Evolutionary conservation across 2,329 filamentous ascomycete species (phyloP), one percentile per base, ranked within the genome.

Genomic region (Biscogniauxia mediterranea): DNA sequence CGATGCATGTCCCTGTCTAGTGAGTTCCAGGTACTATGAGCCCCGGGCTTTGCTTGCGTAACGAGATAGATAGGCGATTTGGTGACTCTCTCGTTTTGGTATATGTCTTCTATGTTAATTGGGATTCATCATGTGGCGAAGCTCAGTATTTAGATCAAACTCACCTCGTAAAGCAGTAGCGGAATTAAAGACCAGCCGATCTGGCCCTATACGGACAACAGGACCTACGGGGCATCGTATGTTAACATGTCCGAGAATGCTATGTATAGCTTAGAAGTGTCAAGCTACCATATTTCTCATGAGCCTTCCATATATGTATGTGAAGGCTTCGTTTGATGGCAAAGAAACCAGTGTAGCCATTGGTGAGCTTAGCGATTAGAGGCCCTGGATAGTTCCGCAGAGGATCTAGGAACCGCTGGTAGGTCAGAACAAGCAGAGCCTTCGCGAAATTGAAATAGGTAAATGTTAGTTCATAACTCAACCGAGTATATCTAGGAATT

Each of bases 111-210:
- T 5, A 20, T 25, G 54, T 46, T 46, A n/a, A 28, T 28, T 28
- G 5, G 7, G 5, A 38, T 9, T 21, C 32, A 32, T 11, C 13
- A 3, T 19, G n/a, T 32, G 15, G 13, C 6, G 19, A 55, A 17
- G 28, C 23, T 32, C 26, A 32, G 28, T 13, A 13, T 23, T 23
- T 21, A 13, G 28, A 13, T n/a, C 1, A 32, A 32, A 13, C 23
- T 23, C 11, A 55, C 54, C 54, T 38, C 32, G 25, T 23, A 55
- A 55, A 23, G 54, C 54, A 5, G 25, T 19, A 19, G 32, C 19
- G 25, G 54, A n/a, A 15, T 42, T 55, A n/a, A 55, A 55, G 11
- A 55, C 17, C 8, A 55, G 54, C 54, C 13, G 28, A 13, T 55
- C 54, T 4, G 54, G 54, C 9, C 17, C 26, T 13, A 38, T 25